A percentile compares a stretch with the other conserved stretches of the same genome.
Evolutionary conservation across 441 rosid species (phyloP).

Genomic region (Lepidium campestre): DNA sequence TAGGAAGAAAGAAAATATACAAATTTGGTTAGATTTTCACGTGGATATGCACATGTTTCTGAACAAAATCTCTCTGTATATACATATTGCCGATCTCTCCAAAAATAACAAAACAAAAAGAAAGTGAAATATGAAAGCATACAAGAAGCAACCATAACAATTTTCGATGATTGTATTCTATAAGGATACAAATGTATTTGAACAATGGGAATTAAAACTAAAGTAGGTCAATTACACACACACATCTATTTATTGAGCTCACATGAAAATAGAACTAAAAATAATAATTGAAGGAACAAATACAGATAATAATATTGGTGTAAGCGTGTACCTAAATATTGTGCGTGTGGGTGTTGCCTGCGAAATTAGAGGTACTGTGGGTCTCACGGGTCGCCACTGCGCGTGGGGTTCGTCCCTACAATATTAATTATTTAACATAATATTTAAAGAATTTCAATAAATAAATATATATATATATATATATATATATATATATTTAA

Average conservation of each 20-base stretch:
- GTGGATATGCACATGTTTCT: constrained; percentile 25
- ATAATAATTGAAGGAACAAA: constrained; percentile 29
- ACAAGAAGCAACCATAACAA: constrained; percentile 1
- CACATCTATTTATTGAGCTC: background rate
- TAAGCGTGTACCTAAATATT: constrained; percentile 29
- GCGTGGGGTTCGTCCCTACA: constrained; percentile 30
- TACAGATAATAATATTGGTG: constrained; percentile 29
- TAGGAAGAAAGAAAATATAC: background rate
- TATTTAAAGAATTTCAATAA: background rate
- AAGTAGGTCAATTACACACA: background rate
- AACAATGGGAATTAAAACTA: background rate
- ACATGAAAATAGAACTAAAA: constrained; percentile 1
- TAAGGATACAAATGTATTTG: background rate
- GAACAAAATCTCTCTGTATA: background rate
- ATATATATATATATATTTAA: no score
- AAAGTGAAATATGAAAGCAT: constrained; percentile 21
- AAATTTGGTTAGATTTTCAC: constrained; percentile 19
- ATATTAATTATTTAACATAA: constrained; percentile 11
- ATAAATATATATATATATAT: background rate
- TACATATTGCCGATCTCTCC: constrained; percentile 11
- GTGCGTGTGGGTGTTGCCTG: constrained; percentile 31
- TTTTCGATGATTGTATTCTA: constrained; percentile 15
- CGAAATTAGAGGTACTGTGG: constrained; percentile 27
- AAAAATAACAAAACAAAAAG: constrained; percentile 10
- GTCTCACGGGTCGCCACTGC: constrained; percentile 26